A percentile compares a stretch with the other conserved stretches of the same genome.
phyloP scores from a whole-genome alignment of 1,284 basidiomycete species.

The Cystobasidiaceae sp. region DNA sequence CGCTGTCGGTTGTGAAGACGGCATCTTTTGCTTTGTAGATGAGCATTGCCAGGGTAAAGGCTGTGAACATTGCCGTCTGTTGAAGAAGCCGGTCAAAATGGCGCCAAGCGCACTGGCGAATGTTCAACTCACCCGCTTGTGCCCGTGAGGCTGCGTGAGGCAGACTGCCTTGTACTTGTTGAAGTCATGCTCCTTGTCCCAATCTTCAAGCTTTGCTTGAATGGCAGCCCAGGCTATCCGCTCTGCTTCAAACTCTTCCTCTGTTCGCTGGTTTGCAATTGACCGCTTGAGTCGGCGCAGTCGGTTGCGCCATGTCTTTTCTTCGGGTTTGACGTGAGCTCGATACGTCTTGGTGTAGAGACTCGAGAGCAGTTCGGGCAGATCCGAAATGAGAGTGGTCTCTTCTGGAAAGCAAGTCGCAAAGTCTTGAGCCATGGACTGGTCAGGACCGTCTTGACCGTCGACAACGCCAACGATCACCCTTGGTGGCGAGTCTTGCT shows the following conservation, averaged over 20 bases:
- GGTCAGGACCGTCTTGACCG: conserved; percentile 10
- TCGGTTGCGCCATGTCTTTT: neutral
- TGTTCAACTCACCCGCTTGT: neutral
- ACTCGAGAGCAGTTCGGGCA: neutral
- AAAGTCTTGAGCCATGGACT: conserved; percentile 9
- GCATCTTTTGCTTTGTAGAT: conserved; percentile 6
- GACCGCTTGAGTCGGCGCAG: neutral
- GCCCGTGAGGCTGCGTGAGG: conserved; percentile 8
- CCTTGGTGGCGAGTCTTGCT: neutral
- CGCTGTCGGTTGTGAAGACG: conserved; percentile 4
- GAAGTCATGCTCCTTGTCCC: conserved; percentile 9
- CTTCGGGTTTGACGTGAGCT: neutral
- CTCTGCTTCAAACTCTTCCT: conserved; percentile 6
- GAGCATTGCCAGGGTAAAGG: conserved; percentile 9
- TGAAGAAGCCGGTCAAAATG: neutral
- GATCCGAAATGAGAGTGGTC: neutral
- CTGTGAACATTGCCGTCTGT: conserved; percentile 10
- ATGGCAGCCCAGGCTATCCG: neutral
- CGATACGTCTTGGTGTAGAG: neutral
- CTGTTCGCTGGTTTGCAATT: conserved; percentile 1
- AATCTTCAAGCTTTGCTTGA: neutral
- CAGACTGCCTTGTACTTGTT: conserved; percentile 14
- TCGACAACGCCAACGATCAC: conserved; percentile 7
- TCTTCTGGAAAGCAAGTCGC: conserved; percentile 8
- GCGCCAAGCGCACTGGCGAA: neutral